A percentile compares a stretch with the other conserved stretches of the same genome.
Conservation (phyloP, 139 green algal genomes). For the Yamagishiella unicocca region DNA sequence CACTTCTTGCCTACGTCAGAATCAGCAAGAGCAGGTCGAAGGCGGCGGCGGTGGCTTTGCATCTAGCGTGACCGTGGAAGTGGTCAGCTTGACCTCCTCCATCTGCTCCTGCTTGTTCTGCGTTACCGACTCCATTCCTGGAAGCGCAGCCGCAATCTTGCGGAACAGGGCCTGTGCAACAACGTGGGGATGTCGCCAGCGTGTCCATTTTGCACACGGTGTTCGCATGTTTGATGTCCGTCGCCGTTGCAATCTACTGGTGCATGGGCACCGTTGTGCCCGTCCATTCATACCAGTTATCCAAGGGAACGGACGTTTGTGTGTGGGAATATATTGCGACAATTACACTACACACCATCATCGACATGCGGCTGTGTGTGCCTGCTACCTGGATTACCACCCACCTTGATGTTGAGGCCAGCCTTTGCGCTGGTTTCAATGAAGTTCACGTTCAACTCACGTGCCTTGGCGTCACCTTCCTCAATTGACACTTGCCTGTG, state of each 20-base stretch:
- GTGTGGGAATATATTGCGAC: no score
- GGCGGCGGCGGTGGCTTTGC: slow-evolving; percentile 48
- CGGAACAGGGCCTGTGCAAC: slow-evolving; percentile 93
- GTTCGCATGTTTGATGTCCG: no score
- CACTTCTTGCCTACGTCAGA: no score
- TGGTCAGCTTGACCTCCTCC: slow-evolving; percentile 51
- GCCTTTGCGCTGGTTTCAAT: slow-evolving; percentile 99
- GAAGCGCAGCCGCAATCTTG: slow-evolving; percentile 97
- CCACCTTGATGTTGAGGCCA: slow-evolving; percentile 98
- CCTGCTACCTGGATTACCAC: no score
- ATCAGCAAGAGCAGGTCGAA: slow-evolving; percentile 49
- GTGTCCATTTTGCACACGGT: no score
- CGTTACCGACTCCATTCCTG: slow-evolving; percentile 89
- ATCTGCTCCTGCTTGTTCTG: slow-evolving; percentile 57
- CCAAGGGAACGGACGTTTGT: no score
- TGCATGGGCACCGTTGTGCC: no score
- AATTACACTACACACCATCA: no score
- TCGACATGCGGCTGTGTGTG: no score
- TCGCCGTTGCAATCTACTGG: no score
- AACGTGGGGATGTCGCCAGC: no score
- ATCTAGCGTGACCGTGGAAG: slow-evolving; percentile 50
- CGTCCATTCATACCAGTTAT: no score
- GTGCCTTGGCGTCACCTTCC: slow-evolving; percentile 93
- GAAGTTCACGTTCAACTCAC: slow-evolving; percentile 96
- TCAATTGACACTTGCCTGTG: slow-evolving; percentile 96